Evolutionary conservation across 352 stramenopile species (phyloP).

Genomic region (Pythium sukuiense): DNA sequence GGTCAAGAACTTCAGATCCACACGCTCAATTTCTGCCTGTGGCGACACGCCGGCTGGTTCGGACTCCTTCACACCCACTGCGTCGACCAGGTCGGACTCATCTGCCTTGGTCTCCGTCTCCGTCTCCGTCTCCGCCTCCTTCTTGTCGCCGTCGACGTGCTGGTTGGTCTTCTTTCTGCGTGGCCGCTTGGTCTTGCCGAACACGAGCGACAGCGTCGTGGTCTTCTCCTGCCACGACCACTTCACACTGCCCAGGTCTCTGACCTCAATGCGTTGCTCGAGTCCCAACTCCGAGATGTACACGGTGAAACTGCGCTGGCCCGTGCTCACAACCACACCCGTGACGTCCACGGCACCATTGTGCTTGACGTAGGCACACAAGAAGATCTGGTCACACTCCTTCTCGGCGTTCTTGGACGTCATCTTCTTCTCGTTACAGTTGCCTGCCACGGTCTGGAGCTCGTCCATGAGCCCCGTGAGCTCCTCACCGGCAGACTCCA

Average conservation of each 20-base stretch:
- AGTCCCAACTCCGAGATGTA: conserved; percentile 74
- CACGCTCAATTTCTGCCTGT: conserved; percentile 11
- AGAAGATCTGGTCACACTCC: conserved; percentile 74
- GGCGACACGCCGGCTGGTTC: neutral
- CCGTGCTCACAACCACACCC: conserved; percentile 69
- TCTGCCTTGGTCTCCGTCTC: too few relatives aligned
- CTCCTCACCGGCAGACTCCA: conserved; percentile 20
- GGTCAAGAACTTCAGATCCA: conserved; percentile 64
- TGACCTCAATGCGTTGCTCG: conserved; percentile 65
- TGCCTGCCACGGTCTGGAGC: conserved; percentile 54
- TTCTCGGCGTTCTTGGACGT: conserved; percentile 80
- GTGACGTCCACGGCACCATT: conserved; percentile 59
- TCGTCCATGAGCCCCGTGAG: conserved; percentile 36
- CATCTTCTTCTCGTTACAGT: conserved; percentile 89
- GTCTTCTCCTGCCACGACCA: conserved; percentile 55
- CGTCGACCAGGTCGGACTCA: too few relatives aligned
- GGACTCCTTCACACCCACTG: conserved; percentile 10
- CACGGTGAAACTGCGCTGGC: conserved; percentile 76
- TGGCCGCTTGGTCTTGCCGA: conserved; percentile 23
- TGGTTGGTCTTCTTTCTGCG: conserved; percentile 20
- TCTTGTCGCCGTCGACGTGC: neutral
- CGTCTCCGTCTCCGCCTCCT: too few relatives aligned
- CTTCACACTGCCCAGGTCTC: conserved; percentile 35
- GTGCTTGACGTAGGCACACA: conserved; percentile 77
- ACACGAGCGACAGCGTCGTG: conserved; percentile 44